phyloP scores from a whole-genome alignment of 441 rosid species.

The Adansonia gregorii region DNA sequence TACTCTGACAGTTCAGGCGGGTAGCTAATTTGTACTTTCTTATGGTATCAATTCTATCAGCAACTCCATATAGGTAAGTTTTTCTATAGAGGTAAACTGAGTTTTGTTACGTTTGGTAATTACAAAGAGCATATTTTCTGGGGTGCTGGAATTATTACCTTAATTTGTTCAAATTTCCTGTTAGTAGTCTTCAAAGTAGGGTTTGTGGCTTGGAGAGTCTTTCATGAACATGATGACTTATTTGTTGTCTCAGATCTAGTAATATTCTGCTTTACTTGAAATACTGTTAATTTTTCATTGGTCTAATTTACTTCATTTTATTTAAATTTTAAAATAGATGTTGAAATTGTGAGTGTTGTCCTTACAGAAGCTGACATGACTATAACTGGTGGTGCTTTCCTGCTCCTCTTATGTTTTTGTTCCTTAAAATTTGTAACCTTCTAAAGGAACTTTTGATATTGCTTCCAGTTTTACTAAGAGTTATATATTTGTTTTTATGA shows the following conservation, averaged over 20 bases:
- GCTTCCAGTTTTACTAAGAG: not conserved
- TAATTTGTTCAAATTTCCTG: constrained; percentile 1
- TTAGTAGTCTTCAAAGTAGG: not conserved
- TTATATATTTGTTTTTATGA: not conserved
- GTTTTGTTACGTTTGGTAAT: constrained; percentile 8
- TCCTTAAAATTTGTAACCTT: constrained; percentile 9
- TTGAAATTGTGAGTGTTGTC: not conserved
- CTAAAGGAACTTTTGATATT: not conserved
- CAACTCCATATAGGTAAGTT: constrained; percentile 89
- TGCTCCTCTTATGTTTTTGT: not conserved
- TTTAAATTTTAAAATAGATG: not conserved
- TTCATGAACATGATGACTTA: constrained; percentile 1
- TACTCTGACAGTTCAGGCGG: constrained; percentile 94
- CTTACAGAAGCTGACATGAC: not conserved
- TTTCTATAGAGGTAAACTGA: constrained; percentile 7
- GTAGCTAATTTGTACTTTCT: constrained; percentile 96
- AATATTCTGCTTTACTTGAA: constrained; percentile 10
- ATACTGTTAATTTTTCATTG: not conserved
- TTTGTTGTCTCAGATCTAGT: constrained; percentile 9
- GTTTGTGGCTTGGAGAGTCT: not conserved
- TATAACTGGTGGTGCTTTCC: not conserved
- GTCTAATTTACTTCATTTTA: not conserved
- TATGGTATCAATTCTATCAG: constrained; percentile 85
- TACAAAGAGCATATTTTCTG: not conserved
- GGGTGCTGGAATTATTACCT: not conserved